Conservation (phyloP, 257 asterid species). For the Fraxinus americana region DNA sequence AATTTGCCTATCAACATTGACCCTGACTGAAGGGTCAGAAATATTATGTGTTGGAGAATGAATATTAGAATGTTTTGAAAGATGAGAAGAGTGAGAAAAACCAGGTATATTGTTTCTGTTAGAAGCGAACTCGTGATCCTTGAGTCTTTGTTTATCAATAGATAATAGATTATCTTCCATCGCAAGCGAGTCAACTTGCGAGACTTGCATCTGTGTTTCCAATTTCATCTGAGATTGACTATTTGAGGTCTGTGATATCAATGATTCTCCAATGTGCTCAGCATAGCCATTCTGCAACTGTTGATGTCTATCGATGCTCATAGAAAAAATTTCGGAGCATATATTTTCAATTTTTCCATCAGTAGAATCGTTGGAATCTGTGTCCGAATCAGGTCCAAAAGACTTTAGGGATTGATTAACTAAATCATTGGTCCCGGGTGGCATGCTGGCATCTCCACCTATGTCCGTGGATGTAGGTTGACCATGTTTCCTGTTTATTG, state of each 20-base stretch:
- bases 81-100: conserved; percentile 38
- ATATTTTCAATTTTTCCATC: conserved; percentile 40
- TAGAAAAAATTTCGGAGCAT: conserved; percentile 52
- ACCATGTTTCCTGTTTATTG: conserved; percentile 36
- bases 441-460: conserved; percentile 22
- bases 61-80: conserved; percentile 40
- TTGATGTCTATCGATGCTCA: conserved; percentile 53
- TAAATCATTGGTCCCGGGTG: conserved; percentile 32
- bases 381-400: conserved; percentile 38
- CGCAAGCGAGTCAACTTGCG: conserved; percentile 37
- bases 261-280: conserved; percentile 47
- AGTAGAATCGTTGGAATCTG: conserved; percentile 32
- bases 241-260: conserved; percentile 31
- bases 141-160: conserved; percentile 60
- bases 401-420: conserved; percentile 39
- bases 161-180: conserved; percentile 62
- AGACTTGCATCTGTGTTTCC: conserved; percentile 31
- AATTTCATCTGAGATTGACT: conserved; percentile 36
- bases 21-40: conserved; percentile 36
- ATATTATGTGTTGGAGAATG: conserved; percentile 37
- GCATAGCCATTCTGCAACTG: conserved; percentile 35
- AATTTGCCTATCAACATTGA: conserved; percentile 43
- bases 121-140: conserved; percentile 57
- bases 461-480: conserved; percentile 38
- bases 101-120: conserved; percentile 38